Evolutionary conservation across 148 eudicot genomes (phyloP).

Genomic region (Fagopyrum esculentum): DNA sequence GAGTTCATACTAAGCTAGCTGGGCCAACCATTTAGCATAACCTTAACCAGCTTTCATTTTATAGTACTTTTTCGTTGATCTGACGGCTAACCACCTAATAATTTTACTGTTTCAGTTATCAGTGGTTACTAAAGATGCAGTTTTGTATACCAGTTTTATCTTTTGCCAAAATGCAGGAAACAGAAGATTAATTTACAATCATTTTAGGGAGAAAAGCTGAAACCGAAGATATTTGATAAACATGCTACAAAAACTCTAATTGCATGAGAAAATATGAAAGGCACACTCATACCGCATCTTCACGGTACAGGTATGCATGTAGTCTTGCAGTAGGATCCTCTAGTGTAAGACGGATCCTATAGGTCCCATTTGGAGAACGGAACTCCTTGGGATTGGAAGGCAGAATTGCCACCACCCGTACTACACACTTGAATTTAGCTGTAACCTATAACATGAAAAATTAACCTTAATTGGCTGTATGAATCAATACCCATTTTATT

Average conservation of each 20-base stretch:
- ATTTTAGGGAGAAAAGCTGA: background rate
- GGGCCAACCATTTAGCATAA: background rate
- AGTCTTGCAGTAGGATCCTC: slow-evolving; percentile 16
- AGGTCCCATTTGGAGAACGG: slow-evolving; percentile 44
- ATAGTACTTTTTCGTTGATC: background rate
- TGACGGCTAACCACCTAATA: background rate
- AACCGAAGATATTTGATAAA: background rate
- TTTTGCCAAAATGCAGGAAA: background rate
- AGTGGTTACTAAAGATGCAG: background rate
- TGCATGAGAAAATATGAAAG: background rate
- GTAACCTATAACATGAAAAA: slow-evolving; percentile 41
- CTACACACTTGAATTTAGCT: slow-evolving; percentile 72
- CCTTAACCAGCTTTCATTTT: background rate
- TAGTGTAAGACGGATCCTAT: slow-evolving; percentile 60
- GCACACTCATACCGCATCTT: slow-evolving; percentile 14
- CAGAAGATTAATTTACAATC: background rate
- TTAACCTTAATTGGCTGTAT: slow-evolving; percentile 1
- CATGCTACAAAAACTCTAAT: background rate
- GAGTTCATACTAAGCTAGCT: background rate
- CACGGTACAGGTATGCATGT: slow-evolving; percentile 1
- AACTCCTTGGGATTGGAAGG: slow-evolving; percentile 64
- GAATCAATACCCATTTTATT: background rate
- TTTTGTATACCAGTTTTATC: background rate
- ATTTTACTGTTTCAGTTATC: background rate
- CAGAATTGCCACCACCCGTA: slow-evolving; percentile 55